Percentiles rank a stretch among this genome's conserved stretches.
phyloP scores from a whole-genome alignment of 441 rosid genomes.

The Sinapis alba region DNA sequence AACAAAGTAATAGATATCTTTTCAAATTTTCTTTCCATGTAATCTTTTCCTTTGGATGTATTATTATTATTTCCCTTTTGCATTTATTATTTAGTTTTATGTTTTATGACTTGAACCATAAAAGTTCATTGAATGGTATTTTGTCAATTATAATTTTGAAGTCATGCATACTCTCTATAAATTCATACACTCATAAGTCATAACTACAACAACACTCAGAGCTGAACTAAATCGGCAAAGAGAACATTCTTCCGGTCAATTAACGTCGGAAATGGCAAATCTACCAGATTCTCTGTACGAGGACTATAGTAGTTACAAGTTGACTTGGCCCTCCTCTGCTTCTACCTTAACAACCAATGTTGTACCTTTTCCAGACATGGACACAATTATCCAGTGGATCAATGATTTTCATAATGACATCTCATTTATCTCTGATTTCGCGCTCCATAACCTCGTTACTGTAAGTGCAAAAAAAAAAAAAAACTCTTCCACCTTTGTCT shows the following conservation, averaged over 20 bases:
- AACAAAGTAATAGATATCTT: background rate
- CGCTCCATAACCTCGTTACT: conserved; percentile 43
- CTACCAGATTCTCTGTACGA: conserved; percentile 30
- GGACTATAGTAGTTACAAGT: background rate
- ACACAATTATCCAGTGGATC: conserved; percentile 34
- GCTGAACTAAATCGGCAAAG: background rate
- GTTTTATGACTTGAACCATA: background rate
- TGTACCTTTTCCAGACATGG: background rate
- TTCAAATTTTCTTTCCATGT: conserved; percentile 7
- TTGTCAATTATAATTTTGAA: background rate
- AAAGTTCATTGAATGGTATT: background rate
- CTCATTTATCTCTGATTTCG: conserved; percentile 19
- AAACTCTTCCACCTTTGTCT: too few species aligned
- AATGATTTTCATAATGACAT: conserved; percentile 20
- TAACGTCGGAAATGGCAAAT: conserved; percentile 1
- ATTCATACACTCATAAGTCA: conserved; percentile 7
- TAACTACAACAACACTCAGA: conserved; percentile 19
- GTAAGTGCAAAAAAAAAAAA: too few species aligned
- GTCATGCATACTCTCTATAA: conserved; percentile 24
- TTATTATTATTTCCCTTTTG: background rate
- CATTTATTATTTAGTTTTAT: conserved; percentile 4
- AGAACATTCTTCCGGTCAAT: background rate
- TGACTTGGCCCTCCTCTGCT: background rate
- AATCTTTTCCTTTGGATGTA: conserved; percentile 5
- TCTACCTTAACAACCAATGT: background rate